Evolutionary conservation across 2,329 filamentous ascomycete genomes (phyloP), one percentile per base, ranked within the genome.

Genomic region (Ophiostoma perfectum): DNA sequence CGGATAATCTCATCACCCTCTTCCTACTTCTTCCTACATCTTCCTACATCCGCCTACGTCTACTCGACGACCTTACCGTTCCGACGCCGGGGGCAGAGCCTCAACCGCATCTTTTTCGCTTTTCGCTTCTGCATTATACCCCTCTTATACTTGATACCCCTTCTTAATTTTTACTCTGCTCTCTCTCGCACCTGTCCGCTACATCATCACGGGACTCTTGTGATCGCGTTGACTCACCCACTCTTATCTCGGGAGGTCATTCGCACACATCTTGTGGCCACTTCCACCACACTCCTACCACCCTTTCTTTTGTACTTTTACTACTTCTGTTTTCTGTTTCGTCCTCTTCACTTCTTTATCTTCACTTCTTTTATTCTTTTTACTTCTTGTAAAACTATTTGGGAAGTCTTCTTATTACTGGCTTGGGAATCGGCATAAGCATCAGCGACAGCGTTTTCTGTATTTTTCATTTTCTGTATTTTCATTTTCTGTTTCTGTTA

Each of bases 41-140:
- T 64, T 5, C 63, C 63, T 42, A 38, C 55, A 38, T 27, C 8
- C 18, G 4, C 55, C 27, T 27, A 1, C 39, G 27, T 11, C 18
- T 12, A 42, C 60, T 27, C 27, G 27, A 27, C 27, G 27, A 27
- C 4, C 5, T 38, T 38, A 63, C 60, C 16, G 9, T 18, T 41
- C 38, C 60, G 16, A 63, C 55, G 36, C 12, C 52, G 38, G 60
- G 38, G 60, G 60, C 60, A 63, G 60, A 63, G 60, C 60, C 60
- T 42, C 60, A 42, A 9, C 60, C 60, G 60, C 60, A 63, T 63
- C 60, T 63, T 62, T 41, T 62, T 62, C 60, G 38, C 39, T 11
- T 44, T 64, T 64, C 63, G 42, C 63, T 64, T 64, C 63, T 64
- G 63, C 63, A 38, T 47, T 64, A 64, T 64, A 64, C 63, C 63